phyloP scores from a whole-genome alignment of 306 rosid genomes.

The Glycine tomentella region DNA sequence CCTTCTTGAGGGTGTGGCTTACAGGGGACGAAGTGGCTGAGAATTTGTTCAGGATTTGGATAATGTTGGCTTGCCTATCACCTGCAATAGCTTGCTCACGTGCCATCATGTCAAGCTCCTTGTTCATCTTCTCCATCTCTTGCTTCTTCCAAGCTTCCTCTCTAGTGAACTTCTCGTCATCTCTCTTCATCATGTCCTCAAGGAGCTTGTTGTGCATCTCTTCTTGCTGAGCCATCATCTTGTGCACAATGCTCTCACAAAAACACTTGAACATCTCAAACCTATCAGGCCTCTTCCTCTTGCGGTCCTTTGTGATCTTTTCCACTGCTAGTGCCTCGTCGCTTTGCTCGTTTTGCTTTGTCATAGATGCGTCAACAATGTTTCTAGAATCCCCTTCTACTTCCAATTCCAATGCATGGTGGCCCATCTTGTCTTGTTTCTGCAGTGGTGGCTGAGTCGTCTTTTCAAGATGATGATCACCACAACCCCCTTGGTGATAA shows the following conservation, averaged over 20 bases:
- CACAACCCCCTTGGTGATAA: conserved; percentile 46
- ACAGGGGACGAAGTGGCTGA: conserved; percentile 6
- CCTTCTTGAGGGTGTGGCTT: not conserved
- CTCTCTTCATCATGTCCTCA: conserved; percentile 75
- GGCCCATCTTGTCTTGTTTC: conserved; percentile 35
- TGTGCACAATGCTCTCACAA: conserved; percentile 77
- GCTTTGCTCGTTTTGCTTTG: not conserved
- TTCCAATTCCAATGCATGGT: not conserved
- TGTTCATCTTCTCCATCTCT: conserved; percentile 82
- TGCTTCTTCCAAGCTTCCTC: conserved; percentile 91
- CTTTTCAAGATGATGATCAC: conserved; percentile 35
- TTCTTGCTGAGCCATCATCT: conserved; percentile 84
- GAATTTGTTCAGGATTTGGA: conserved; percentile 67
- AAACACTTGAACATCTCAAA: conserved; percentile 75
- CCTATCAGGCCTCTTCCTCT: conserved; percentile 65
- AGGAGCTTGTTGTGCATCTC: conserved; percentile 79
- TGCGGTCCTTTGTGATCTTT: conserved; percentile 21
- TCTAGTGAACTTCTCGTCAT: conserved; percentile 67
- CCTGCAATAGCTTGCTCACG: conserved; percentile 78
- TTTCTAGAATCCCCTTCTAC: conserved; percentile 1
- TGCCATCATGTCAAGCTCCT: conserved; percentile 84
- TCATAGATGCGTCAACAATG: not conserved
- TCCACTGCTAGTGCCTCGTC: not conserved
- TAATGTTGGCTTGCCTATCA: conserved; percentile 73
- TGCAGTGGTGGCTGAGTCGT: not conserved